phyloP scores from a whole-genome alignment of 2,329 filamentous ascomycete species.

The Fusarium verrucosum region DNA sequence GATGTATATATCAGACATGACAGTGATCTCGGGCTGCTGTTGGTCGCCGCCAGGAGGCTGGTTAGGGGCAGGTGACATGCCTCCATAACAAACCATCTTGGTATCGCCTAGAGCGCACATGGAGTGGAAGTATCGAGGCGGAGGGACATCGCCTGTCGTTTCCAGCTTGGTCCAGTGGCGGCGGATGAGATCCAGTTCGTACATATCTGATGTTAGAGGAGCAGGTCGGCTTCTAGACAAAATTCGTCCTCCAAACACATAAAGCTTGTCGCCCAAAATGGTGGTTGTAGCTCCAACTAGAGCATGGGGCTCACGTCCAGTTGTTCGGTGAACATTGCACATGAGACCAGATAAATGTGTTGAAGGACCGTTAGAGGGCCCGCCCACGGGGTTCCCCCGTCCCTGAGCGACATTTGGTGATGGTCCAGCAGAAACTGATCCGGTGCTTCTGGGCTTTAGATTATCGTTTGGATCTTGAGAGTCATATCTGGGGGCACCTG shows the following conservation, averaged over 20 bases:
- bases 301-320: constrained; percentile 88
- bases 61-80: constrained; percentile 84
- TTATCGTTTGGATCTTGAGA: constrained; percentile 58
- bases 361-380: constrained; percentile 59
- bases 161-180: constrained; percentile 95
- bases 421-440: constrained; percentile 64
- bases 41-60: constrained; percentile 58
- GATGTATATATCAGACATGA: constrained; percentile 98
- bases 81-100: constrained; percentile 96
- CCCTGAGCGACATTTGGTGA: constrained; percentile 61
- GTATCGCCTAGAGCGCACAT: constrained; percentile 93
- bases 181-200: constrained; percentile 89
- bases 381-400: constrained; percentile 48
- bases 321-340: constrained; percentile 83
- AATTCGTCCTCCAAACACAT: constrained; percentile 92
- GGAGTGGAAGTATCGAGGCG: constrained; percentile 95
- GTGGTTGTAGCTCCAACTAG: constrained; percentile 96
- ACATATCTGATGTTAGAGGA: constrained; percentile 87
- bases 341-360: constrained; percentile 72
- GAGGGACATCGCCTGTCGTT: constrained; percentile 83
- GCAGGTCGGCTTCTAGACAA: constrained; percentile 82
- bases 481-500: constrained; percentile 55
- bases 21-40: constrained; percentile 84
- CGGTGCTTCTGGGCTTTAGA: constrained; percentile 62
- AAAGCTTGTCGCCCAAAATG: constrained; percentile 92